Conservation (phyloP, 768 basidiomycete species). For the Hypholoma sublateritium region DNA sequence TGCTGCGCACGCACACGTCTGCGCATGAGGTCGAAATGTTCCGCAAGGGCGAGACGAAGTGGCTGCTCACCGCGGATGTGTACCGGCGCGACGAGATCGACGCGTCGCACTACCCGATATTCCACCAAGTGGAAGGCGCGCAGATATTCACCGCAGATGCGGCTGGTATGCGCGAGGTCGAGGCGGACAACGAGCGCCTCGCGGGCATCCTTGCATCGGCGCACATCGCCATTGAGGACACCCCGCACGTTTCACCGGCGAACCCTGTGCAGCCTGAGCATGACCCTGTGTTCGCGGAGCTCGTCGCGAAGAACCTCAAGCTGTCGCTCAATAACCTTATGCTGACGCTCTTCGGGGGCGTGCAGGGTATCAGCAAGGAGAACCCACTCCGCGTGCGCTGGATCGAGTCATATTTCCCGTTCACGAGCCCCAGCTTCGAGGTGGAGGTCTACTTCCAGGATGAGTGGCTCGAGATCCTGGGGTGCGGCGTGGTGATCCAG, state of each 20-base stretch:
- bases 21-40: constrained; percentile 97
- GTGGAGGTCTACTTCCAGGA: constrained; percentile 97
- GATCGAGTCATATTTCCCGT: constrained; percentile 98
- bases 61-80: constrained; percentile 95
- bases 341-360: constrained; percentile 74
- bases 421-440: constrained; percentile 96
- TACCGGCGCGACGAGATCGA: constrained; percentile 99
- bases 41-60: constrained; percentile 68
- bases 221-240: constrained; percentile 86
- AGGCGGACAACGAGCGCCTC: constrained; percentile 70
- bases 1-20: constrained; percentile 98
- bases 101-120: constrained; percentile 93
- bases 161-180: constrained; percentile 58
- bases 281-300: constrained; percentile 67
- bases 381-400: constrained; percentile 88
- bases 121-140: constrained; percentile 98
- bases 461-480: constrained; percentile 96
- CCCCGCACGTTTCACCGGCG: constrained; percentile 64
- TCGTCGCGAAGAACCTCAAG: constrained; percentile 86
- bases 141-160: constrained; percentile 68
- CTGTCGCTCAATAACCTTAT: constrained; percentile 86
- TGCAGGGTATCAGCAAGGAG: constrained; percentile 44
- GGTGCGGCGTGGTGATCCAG: constrained; percentile 89
- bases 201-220: constrained; percentile 58
- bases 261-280: constrained; percentile 86